A percentile compares a stretch with the other conserved stretches of the same genome.
phyloP scores from a whole-genome alignment of 192 early-diverging fungal genomes.

The Backusella morwellensis region DNA sequence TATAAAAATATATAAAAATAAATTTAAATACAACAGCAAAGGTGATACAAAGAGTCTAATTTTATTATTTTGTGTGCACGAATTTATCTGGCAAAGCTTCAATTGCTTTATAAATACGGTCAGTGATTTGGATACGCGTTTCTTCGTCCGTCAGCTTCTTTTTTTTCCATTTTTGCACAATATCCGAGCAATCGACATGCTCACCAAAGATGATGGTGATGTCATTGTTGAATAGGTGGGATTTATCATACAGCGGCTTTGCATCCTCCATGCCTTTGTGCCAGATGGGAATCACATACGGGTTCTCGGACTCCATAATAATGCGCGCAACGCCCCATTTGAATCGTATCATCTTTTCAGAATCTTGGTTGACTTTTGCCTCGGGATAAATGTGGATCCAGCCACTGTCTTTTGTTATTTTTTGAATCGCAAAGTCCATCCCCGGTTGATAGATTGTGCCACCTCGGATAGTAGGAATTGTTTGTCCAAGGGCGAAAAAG shows the following conservation, averaged over 20 bases:
- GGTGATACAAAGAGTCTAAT: slow-evolving; percentile 7
- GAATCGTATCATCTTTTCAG: slow-evolving; percentile 54
- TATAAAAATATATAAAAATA: background rate
- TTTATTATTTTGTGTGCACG: background rate
- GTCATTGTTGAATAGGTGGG: slow-evolving; percentile 52
- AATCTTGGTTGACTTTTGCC: slow-evolving; percentile 65
- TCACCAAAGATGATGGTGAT: slow-evolving; percentile 71
- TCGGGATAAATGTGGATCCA: slow-evolving; percentile 96
- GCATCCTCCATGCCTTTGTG: slow-evolving; percentile 65
- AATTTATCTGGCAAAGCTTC: slow-evolving; percentile 35
- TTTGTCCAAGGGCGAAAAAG: slow-evolving; percentile 80
- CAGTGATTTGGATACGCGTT: slow-evolving; percentile 54
- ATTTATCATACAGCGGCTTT: slow-evolving; percentile 49
- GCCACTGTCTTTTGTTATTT: slow-evolving; percentile 49
- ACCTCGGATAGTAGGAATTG: slow-evolving; percentile 81
- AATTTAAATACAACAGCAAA: background rate
- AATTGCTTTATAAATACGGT: slow-evolving; percentile 45
- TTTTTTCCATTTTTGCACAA: slow-evolving; percentile 54
- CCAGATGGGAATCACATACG: slow-evolving; percentile 73
- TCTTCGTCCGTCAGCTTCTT: slow-evolving; percentile 46
- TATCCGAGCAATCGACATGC: slow-evolving; percentile 64
- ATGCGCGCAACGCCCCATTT: slow-evolving; percentile 89
- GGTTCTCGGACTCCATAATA: slow-evolving; percentile 73
- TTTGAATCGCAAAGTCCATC: slow-evolving; percentile 72
- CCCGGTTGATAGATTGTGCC: slow-evolving; percentile 83